Evolutionary conservation across 192 early-diverging fungal genomes (phyloP).

Genomic region (Coemansia sp.): DNA sequence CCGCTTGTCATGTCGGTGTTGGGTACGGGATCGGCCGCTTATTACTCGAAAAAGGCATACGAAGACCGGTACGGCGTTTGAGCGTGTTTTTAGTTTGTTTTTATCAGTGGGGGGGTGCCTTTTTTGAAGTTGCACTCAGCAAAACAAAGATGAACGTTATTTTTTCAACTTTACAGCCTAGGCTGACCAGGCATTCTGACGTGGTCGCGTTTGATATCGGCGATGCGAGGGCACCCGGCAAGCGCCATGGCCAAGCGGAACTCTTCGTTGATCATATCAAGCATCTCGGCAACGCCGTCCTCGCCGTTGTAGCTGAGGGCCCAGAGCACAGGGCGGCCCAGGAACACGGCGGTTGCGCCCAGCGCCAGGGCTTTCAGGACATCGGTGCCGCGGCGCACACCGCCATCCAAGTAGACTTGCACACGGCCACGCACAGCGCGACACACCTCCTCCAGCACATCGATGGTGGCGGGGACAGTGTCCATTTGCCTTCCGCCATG

Average conservation of each 20-base stretch:
- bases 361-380: conserved; percentile 94
- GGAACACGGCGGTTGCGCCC: conserved; percentile 78
- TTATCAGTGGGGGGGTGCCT: too few relatives aligned
- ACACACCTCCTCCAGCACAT: conserved; percentile 84
- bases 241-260: conserved; percentile 82
- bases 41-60: conserved; percentile 49
- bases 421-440: conserved; percentile 62
- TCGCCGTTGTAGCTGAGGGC: conserved; percentile 86
- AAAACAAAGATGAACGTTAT: not conserved
- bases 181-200: conserved; percentile 21
- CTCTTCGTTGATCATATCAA: conserved; percentile 85
- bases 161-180: conserved; percentile 6
- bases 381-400: conserved; percentile 89
- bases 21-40: conserved; percentile 40
- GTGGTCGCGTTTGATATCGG: conserved; percentile 35
- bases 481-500: conserved; percentile 97
- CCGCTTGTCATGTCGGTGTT: conserved; percentile 37
- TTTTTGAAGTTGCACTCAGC: too few relatives aligned
- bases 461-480: conserved; percentile 74
- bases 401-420: conserved; percentile 92
- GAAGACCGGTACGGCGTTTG: conserved; percentile 48
- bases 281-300: conserved; percentile 76
- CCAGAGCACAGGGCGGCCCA: conserved; percentile 66
- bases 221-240: conserved; percentile 54
- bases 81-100: not conserved